Percentiles rank a stretch among this genome's conserved stretches.
Evolutionary conservation across 441 rosid species (phyloP).

Genomic region (Manihot esculenta): DNA sequence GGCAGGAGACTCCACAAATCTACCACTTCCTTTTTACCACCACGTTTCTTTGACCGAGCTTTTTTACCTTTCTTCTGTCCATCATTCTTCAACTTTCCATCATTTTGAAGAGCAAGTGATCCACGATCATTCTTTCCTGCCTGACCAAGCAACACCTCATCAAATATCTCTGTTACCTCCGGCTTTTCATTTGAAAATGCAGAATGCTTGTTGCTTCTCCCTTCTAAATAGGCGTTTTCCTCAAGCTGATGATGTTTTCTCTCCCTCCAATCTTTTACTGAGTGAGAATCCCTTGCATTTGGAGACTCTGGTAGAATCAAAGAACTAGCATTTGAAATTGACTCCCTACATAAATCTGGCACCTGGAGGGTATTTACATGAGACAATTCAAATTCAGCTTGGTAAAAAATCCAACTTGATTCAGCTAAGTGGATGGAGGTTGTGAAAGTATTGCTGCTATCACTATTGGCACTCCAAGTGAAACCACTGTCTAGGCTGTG

Average conservation of each 20-base stretch:
- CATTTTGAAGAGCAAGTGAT: constrained; percentile 11
- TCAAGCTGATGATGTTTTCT: constrained; percentile 48
- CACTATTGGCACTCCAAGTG: constrained; percentile 12
- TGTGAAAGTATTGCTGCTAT: constrained; percentile 7
- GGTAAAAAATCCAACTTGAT: constrained; percentile 19
- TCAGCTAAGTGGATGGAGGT: constrained; percentile 16
- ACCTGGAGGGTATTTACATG: constrained; percentile 19
- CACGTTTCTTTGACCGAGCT: constrained; percentile 31
- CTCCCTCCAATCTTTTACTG: constrained; percentile 23
- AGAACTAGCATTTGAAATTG: neutral
- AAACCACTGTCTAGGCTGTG: constrained; percentile 14
- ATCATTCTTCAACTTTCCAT: constrained; percentile 6
- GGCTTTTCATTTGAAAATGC: constrained; percentile 43
- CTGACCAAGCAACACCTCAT: constrained; percentile 58
- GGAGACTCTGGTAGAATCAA: constrained; percentile 12
- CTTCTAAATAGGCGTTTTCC: constrained; percentile 37
- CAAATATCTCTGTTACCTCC: constrained; percentile 53
- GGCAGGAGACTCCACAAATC: constrained; percentile 65
- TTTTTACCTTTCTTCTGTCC: constrained; percentile 36
- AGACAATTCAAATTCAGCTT: constrained; percentile 16
- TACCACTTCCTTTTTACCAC: constrained; percentile 45
- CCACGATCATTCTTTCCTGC: constrained; percentile 28
- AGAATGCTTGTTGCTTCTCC: constrained; percentile 56
- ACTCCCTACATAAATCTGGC: constrained; percentile 22
- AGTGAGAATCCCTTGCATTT: neutral